A percentile compares a stretch with the other conserved stretches of the same genome.
Evolutionary conservation across 2,329 filamentous ascomycete genomes (phyloP).

Genomic region (Calonectria crousiana): DNA sequence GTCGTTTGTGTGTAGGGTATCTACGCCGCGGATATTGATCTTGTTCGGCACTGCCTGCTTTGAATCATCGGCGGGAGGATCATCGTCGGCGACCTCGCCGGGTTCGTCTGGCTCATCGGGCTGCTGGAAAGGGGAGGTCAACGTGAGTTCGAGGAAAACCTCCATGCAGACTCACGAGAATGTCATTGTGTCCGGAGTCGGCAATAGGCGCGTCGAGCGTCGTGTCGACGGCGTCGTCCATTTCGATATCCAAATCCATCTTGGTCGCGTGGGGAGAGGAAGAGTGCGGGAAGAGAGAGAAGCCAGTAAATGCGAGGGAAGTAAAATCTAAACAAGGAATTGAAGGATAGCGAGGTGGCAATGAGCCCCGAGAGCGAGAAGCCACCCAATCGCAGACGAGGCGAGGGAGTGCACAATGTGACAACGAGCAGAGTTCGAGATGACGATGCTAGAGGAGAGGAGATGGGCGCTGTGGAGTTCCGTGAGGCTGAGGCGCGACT

Average conservation of each 20-base stretch:
- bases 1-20: conserved; percentile 83
- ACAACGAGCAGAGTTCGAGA: neutral
- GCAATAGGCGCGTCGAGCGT: conserved; percentile 42
- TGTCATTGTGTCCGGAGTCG: conserved; percentile 51
- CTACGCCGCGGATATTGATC: conserved; percentile 86
- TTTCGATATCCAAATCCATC: conserved; percentile 80
- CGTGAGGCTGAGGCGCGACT: conserved; percentile 19
- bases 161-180: conserved; percentile 48
- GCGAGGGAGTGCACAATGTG: neutral
- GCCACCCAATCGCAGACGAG: neutral
- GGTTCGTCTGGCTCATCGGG: conserved; percentile 53
- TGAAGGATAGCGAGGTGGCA: neutral
- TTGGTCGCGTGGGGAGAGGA: conserved; percentile 38
- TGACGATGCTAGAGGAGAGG: conserved; percentile 9
- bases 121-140: conserved; percentile 45
- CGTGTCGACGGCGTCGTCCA: conserved; percentile 70
- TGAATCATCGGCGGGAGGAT: conserved; percentile 42
- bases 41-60: conserved; percentile 62
- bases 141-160: conserved; percentile 12
- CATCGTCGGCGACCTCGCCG: conserved; percentile 54
- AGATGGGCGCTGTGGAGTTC: neutral
- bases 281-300: neutral
- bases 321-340: neutral
- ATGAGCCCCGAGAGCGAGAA: neutral
- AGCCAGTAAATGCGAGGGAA: neutral